These are phyloP conservation scores for Dryadomyces quercivorus DNA, from an alignment of 2,329 filamentous ascomycete species.

Conservation along the genomic window DNA sequence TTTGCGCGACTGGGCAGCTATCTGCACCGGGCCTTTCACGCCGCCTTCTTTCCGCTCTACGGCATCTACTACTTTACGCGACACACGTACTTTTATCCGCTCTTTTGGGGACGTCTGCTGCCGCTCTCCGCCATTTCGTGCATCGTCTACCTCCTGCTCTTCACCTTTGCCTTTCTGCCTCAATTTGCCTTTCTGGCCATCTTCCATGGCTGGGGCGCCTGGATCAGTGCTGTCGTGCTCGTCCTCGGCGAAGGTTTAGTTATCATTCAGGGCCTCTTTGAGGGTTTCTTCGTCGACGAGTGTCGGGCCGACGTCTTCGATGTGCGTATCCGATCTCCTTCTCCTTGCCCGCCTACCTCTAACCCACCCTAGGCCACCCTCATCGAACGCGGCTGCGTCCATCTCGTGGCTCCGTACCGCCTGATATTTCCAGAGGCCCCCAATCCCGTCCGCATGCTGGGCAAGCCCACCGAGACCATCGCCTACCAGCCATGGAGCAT, in stretches of 20 bases:
- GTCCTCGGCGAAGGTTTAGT: constrained; percentile 74
- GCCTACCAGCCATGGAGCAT: constrained; percentile 83
- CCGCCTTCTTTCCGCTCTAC: constrained; percentile 46
- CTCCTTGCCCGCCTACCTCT: constrained; percentile 4
- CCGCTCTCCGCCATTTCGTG: constrained; percentile 72
- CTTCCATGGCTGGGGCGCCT: constrained; percentile 81
- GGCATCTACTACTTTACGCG: constrained; percentile 74
- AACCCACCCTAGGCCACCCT: constrained; percentile 45
- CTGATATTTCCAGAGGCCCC: constrained; percentile 55
- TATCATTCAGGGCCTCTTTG: constrained; percentile 57
- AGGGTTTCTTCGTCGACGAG: constrained; percentile 73
- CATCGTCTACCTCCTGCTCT: constrained; percentile 74
- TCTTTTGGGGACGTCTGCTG: constrained; percentile 65
- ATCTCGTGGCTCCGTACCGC: constrained; percentile 56
- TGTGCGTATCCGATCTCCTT: constrained; percentile 28
- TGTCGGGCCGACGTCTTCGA: constrained; percentile 75
- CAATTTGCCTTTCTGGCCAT: constrained; percentile 81
- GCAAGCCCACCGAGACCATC: constrained; percentile 64
- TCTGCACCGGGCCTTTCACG: constrained; percentile 13
- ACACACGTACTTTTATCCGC: constrained; percentile 70
- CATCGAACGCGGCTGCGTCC: constrained; percentile 58
- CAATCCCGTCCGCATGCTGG: constrained; percentile 66
- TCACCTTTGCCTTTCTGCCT: constrained; percentile 77
- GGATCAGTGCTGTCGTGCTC: constrained; percentile 76
- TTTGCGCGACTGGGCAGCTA: constrained; percentile 6